These are phyloP conservation scores for Suhomyces kilbournensis DNA, from an alignment of 805 yeast species.

Conservation along the genomic window DNA sequence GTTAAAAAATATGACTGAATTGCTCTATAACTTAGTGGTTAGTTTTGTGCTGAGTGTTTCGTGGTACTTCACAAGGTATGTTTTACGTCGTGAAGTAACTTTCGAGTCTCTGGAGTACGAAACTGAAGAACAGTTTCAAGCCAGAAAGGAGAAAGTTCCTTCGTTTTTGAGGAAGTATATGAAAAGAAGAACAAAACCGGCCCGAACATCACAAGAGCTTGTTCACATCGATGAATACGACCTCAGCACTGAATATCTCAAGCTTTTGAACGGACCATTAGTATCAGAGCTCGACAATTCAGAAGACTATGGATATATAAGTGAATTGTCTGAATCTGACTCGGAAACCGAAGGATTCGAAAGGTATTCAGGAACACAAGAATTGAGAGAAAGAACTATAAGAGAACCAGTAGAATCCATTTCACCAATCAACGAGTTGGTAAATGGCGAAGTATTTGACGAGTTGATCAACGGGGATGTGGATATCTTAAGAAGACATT, in stretches of 20 bases:
- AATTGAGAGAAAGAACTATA: background rate
- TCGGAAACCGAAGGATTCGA: background rate
- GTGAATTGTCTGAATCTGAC: slow-evolving; percentile 7
- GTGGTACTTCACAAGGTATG: background rate
- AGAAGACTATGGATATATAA: slow-evolving; percentile 19
- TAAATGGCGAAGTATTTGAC: slow-evolving; percentile 23
- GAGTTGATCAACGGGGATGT: slow-evolving; percentile 20
- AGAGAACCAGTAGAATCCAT: background rate
- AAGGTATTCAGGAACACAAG: background rate
- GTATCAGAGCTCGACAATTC: slow-evolving; percentile 40
- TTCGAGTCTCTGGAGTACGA: background rate
- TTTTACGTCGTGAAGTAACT: background rate
- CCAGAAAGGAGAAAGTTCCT: slow-evolving; percentile 18
- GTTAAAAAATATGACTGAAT: slow-evolving; percentile 17
- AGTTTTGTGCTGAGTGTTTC: background rate
- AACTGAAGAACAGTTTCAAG: slow-evolving; percentile 5
- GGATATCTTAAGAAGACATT: slow-evolving; percentile 26
- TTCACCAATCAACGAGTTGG: slow-evolving; percentile 16
- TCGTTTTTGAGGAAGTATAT: slow-evolving; percentile 25
- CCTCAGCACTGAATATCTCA: slow-evolving; percentile 18
- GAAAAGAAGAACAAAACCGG: slow-evolving; percentile 18
- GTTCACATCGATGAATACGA: slow-evolving; percentile 14
- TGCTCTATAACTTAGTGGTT: slow-evolving; percentile 16
- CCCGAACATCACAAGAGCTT: background rate
- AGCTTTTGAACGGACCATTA: slow-evolving; percentile 23